Conservation (phyloP, 1,284 basidiomycete species). For the Apiotrichum siamense region DNA sequence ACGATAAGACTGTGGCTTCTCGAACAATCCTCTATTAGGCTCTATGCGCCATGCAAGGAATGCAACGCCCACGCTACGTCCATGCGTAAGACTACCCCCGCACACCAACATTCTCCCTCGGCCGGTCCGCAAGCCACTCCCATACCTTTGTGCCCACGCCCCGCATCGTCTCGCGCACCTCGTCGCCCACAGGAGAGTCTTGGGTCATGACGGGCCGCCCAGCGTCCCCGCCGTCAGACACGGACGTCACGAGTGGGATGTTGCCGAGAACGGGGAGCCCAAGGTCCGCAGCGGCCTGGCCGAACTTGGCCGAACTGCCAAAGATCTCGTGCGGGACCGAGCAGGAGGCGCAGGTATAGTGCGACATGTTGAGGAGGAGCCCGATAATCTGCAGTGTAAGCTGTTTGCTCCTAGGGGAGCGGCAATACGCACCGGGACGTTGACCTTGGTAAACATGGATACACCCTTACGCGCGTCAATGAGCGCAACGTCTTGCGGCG, state of each 20-base stretch:
- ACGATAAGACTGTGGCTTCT: too few species aligned
- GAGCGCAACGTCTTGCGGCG: constrained; percentile 91
- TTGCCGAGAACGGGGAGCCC: constrained; percentile 63
- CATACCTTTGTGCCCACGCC: constrained; percentile 36
- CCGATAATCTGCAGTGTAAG: constrained; percentile 75
- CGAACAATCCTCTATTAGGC: too few species aligned
- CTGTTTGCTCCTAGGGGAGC: too few species aligned
- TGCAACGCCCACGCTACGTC: neutral
- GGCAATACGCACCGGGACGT: constrained; percentile 63
- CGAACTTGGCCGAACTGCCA: constrained; percentile 65
- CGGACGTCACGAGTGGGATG: constrained; percentile 70
- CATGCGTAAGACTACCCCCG: constrained; percentile 3
- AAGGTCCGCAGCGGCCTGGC: constrained; percentile 58
- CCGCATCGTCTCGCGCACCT: constrained; percentile 37
- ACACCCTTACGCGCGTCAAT: constrained; percentile 90
- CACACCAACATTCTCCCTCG: constrained; percentile 1
- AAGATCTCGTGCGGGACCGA: constrained; percentile 68
- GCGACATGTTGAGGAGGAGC: constrained; percentile 82
- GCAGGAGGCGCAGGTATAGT: constrained; percentile 79
- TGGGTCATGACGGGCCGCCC: constrained; percentile 56
- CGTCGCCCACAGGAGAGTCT: constrained; percentile 24
- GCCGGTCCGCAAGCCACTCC: constrained; percentile 30
- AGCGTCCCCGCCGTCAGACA: constrained; percentile 69
- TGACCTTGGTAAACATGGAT: constrained; percentile 84
- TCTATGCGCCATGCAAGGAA: neutral